phyloP scores from a whole-genome alignment of 2,329 filamentous ascomycete species.

The Coniochaeta sp. region DNA sequence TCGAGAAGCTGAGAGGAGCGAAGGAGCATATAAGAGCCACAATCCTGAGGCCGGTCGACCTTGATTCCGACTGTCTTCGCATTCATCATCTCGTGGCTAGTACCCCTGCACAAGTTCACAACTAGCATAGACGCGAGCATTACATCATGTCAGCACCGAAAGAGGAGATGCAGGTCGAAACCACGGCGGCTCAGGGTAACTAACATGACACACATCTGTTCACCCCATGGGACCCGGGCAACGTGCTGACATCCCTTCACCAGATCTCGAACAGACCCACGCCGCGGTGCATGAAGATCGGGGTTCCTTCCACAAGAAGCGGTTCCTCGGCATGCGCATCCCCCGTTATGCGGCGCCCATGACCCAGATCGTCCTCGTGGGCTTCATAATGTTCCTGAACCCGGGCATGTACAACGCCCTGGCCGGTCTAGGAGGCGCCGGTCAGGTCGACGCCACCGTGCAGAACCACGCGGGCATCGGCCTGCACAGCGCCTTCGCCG shows the following conservation, averaged over 20 bases:
- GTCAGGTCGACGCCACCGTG: conserved; percentile 43
- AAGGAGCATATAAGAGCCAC: neutral
- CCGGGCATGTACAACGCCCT: conserved; percentile 63
- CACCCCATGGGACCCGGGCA: no score
- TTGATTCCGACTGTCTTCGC: neutral
- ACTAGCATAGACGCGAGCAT: neutral
- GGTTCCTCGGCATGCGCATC: conserved; percentile 43
- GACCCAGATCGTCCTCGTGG: conserved; percentile 63
- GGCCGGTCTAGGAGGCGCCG: conserved; percentile 51
- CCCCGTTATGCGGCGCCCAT: conserved; percentile 69
- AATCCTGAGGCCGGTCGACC: neutral
- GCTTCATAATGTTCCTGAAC: conserved; percentile 61
- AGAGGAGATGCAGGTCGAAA: neutral
- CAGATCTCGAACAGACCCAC: neutral
- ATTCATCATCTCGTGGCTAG: neutral
- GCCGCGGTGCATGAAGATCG: neutral
- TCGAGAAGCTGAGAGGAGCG: neutral
- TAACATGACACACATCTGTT: neutral
- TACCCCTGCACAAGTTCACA: no score
- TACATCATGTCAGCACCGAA: neutral
- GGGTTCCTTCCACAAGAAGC: conserved; percentile 36
- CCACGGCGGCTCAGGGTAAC: neutral
- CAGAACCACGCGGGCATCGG: conserved; percentile 61
- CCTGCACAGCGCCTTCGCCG: conserved; percentile 64
- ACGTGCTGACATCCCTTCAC: neutral